These are phyloP conservation scores for Yamadazyma phyllophila DNA, from an alignment of 805 yeast genomes.

Conservation along the genomic window DNA sequence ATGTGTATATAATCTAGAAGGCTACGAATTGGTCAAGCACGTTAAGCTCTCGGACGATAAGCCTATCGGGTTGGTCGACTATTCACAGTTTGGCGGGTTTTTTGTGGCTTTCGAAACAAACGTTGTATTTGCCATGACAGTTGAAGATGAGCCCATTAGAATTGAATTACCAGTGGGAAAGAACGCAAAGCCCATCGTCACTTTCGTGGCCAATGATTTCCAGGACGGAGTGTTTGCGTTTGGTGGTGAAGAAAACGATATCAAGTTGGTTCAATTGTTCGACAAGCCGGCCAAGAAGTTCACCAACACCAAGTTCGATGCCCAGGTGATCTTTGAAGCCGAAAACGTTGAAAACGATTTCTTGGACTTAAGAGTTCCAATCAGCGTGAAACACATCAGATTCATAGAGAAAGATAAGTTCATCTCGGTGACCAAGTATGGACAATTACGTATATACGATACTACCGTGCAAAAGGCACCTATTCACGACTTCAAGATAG, in stretches of 20 bases:
- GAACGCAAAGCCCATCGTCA: constrained; percentile 42
- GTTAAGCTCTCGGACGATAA: constrained; percentile 21
- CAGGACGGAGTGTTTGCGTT: constrained; percentile 59
- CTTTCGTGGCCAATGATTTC: constrained; percentile 48
- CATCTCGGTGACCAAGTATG: constrained; percentile 68
- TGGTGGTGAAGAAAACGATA: constrained; percentile 85
- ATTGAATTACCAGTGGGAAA: constrained; percentile 16
- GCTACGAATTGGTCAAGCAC: constrained; percentile 33
- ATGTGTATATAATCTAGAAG: constrained; percentile 34
- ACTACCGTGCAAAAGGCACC: constrained; percentile 71
- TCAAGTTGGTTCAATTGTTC: constrained; percentile 47
- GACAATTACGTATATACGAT: constrained; percentile 74
- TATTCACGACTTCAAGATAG: constrained; percentile 48
- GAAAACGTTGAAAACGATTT: constrained; percentile 81
- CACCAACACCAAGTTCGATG: constrained; percentile 23
- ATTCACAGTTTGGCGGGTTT: constrained; percentile 28
- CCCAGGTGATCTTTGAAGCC: constrained; percentile 55
- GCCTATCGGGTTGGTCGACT: constrained; percentile 32
- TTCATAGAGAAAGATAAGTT: constrained; percentile 45
- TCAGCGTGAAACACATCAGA: constrained; percentile 65
- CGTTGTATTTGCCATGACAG: constrained; percentile 36
- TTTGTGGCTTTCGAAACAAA: constrained; percentile 49
- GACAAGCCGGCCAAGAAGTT: constrained; percentile 17
- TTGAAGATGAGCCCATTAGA: constrained; percentile 28
- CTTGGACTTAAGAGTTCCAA: constrained; percentile 76